Percentiles rank a stretch among this genome's conserved stretches.
Conservation (phyloP, 768 basidiomycete genomes). For the Stropharia rugosoannulata region DNA sequence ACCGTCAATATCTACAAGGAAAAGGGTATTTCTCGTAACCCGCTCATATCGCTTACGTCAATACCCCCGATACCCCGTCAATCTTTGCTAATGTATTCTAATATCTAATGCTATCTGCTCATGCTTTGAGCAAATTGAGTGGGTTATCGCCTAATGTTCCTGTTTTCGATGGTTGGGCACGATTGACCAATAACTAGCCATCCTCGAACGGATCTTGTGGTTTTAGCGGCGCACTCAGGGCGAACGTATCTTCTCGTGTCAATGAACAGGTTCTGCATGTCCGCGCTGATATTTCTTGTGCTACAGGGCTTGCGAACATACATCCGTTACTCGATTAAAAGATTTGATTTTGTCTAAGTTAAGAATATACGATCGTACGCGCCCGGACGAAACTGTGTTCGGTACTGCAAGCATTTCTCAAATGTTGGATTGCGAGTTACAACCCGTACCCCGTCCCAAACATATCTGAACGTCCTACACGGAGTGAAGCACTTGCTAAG, state of each 20-base stretch:
- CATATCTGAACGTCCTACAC: neutral
- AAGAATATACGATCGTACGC: neutral
- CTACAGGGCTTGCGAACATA: too few species aligned
- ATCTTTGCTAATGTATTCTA: neutral
- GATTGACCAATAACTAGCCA: neutral
- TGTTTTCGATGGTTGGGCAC: neutral
- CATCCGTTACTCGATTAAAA: too few species aligned
- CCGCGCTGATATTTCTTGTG: neutral
- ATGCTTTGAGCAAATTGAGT: neutral
- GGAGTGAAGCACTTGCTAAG: neutral
- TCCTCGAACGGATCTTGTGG: neutral
- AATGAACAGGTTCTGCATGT: neutral
- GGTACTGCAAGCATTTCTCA: too few species aligned
- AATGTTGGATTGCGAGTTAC: neutral
- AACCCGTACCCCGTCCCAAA: neutral
- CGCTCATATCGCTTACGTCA: neutral
- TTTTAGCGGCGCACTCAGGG: neutral
- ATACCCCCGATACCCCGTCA: neutral
- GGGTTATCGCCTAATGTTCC: neutral
- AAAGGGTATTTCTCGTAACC: conserved; percentile 41
- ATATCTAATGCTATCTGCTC: neutral
- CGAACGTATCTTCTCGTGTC: neutral
- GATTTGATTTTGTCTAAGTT: too few species aligned
- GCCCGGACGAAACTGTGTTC: neutral
- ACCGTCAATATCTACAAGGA: conserved; percentile 39